These are phyloP conservation scores for Tuber brumale DNA, from an alignment of 495 filamentous ascomycete genomes.

Conservation along the genomic window DNA sequence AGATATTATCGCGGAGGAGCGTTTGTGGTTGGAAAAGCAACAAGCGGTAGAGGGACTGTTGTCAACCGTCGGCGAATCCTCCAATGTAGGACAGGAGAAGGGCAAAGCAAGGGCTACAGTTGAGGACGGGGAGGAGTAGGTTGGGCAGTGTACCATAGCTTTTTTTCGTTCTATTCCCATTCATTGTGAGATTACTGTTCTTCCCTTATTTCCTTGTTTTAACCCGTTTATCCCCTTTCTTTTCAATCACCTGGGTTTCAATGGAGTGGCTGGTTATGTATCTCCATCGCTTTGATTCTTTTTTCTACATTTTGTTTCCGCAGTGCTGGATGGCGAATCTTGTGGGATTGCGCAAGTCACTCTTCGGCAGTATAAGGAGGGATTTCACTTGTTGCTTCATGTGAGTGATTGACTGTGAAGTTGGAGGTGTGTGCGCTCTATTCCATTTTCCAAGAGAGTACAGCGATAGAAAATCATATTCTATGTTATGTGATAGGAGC, in stretches of 20 bases:
- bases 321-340: too few species aligned
- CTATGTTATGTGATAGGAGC: too few species aligned
- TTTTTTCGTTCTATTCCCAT: neutral
- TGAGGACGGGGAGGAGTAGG: slow-evolving; percentile 7
- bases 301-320: neutral
- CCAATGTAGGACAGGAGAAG: neutral
- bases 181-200: neutral
- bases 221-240: neutral
- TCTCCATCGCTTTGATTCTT: neutral
- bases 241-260: neutral
- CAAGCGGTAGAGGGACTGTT: slow-evolving; percentile 31
- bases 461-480: too few species aligned
- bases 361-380: too few species aligned
- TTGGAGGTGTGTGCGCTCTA: too few species aligned
- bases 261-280: neutral
- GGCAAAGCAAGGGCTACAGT: slow-evolving; percentile 25
- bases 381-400: too few species aligned
- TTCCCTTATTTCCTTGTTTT: neutral
- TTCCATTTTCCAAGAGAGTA: too few species aligned
- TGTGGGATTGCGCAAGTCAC: too few species aligned
- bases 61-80: neutral
- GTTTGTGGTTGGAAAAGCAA: slow-evolving; percentile 18
- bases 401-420: too few species aligned
- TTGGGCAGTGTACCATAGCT: neutral
- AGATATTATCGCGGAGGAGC: slow-evolving; percentile 27